Evolutionary conservation across 139 green algal genomes (phyloP).

Genomic region (Chlamydomonas incerta): DNA sequence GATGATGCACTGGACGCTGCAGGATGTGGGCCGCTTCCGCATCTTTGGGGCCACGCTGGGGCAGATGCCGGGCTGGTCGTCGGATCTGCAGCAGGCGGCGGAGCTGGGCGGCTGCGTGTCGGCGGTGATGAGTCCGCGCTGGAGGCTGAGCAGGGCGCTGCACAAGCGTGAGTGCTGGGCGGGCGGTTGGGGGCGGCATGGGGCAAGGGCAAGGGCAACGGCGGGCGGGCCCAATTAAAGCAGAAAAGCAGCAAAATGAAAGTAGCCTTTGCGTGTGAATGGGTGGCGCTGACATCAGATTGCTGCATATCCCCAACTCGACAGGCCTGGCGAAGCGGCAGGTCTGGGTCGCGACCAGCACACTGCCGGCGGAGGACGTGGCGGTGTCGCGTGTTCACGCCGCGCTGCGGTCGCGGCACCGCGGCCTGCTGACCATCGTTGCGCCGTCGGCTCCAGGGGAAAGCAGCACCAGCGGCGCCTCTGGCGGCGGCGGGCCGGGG

Average conservation of each 20-base stretch:
- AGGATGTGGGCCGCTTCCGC: conserved; percentile 75
- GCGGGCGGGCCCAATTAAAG: too few relatives aligned
- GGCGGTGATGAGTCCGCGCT: conserved; percentile 51
- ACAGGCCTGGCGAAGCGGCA: conserved; percentile 52
- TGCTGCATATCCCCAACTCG: too few relatives aligned
- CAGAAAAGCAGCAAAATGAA: too few relatives aligned
- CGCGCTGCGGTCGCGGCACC: conserved; percentile 39
- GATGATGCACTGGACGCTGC: too few relatives aligned
- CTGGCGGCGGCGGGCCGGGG: conserved; percentile 1
- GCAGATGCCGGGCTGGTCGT: conserved; percentile 79
- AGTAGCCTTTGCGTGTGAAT: too few relatives aligned
- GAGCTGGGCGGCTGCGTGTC: conserved; percentile 64
- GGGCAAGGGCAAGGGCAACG: too few relatives aligned
- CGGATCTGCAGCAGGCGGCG: conserved; percentile 69
- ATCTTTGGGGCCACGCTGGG: conserved; percentile 65
- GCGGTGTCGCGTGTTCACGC: conserved; percentile 50
- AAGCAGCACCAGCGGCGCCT: conserved; percentile 4
- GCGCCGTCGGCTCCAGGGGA: neutral
- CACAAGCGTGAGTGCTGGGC: conserved; percentile 11
- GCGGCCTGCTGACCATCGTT: conserved; percentile 59
- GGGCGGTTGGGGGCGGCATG: too few relatives aligned
- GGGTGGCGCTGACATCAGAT: too few relatives aligned
- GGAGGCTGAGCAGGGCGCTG: neutral
- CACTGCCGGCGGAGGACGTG: conserved; percentile 57
- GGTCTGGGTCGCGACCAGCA: conserved; percentile 66